Percentiles rank a stretch among this genome's conserved stretches.
phyloP scores from a whole-genome alignment of 306 rosid genomes.

The Castanea mollissima region DNA sequence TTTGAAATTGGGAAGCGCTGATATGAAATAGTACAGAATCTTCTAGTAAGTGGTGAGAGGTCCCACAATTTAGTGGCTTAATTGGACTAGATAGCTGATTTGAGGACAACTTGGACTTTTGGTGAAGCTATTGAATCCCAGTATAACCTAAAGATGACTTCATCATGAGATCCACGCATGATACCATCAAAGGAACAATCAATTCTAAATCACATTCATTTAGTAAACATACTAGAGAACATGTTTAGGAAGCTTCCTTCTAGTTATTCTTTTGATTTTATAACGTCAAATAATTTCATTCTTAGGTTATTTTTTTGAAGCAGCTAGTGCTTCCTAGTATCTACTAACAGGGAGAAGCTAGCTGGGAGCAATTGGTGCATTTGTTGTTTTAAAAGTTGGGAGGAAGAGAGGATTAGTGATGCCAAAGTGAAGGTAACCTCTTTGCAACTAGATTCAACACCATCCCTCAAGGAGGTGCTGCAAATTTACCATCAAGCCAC shows the following conservation, averaged over 20 bases:
- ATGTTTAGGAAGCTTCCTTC: too few species aligned
- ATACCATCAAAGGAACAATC: not conserved
- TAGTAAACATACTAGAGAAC: not conserved
- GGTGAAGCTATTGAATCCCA: slow-evolving; percentile 15
- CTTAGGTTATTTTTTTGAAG: too few species aligned
- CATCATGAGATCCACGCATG: slow-evolving; percentile 1
- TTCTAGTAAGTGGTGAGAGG: slow-evolving; percentile 38
- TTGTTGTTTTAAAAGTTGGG: not conserved
- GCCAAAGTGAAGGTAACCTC: not conserved
- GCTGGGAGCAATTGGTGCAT: not conserved
- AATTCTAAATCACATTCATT: not conserved
- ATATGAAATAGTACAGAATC: slow-evolving; percentile 38
- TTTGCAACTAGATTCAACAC: not conserved
- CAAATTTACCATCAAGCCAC: not conserved
- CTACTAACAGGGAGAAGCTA: too few species aligned
- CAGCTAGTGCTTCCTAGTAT: too few species aligned
- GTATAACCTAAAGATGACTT: slow-evolving; percentile 21
- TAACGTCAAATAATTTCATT: not conserved
- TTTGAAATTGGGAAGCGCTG: slow-evolving; percentile 36
- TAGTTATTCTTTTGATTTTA: not conserved
- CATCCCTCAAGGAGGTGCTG: not conserved
- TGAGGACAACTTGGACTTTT: slow-evolving; percentile 32
- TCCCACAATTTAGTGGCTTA: slow-evolving; percentile 44
- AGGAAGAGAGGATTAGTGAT: too few species aligned
- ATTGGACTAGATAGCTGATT: slow-evolving; percentile 33